Evolutionary conservation across 768 basidiomycete species (phyloP), one percentile per base, ranked within the genome.

Genomic region (Cystobasidium ongulense): DNA sequence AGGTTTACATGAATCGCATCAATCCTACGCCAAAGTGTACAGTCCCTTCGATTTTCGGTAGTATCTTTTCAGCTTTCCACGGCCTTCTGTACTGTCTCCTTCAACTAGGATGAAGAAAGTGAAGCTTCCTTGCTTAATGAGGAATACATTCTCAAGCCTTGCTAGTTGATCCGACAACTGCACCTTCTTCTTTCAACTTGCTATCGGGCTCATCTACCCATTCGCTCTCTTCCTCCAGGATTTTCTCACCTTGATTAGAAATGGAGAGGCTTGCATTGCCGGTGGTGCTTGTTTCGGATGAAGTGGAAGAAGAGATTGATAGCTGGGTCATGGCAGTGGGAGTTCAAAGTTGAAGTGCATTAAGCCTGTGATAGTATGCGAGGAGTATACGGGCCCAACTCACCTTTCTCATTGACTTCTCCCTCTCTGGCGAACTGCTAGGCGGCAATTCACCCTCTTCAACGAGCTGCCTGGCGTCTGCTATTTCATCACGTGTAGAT

Each of bases 371-470:
- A 13, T n/a, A 13, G n/a, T 46, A 13, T 46, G 43, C n/a, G n/a
- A 13, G 43, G 13, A n/a, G n/a, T 46, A 13, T 54, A 54, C 17
- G 17, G 39, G 7, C 7, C n/a, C 46, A 5, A 53, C 65, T 3
- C 27, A 52, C 65, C 65, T 67, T 67, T 23, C 65, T 41, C 65
- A 67, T 67, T 4, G 39, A 46, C 50, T 67, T 67, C 43, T 67
- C 65, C 39, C 65, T 39, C 31, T 67, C 65, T 8, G 65, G 65
- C 3, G 65, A 67, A 18, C 21, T n/a, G 29, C 52, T 41, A 31
- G 65, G 63, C 11, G 63, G 65, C 23, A 67, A 21, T 8, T 67
- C 43, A 50, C 65, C 65, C n/a, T 67, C 31, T n/a, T 67, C 65
- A n/a, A 67, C 1, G 29, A 67, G 41, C 7, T 52, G 13, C 31